phyloP scores from a whole-genome alignment of 768 basidiomycete species.

The Pisolithus orientalis region DNA sequence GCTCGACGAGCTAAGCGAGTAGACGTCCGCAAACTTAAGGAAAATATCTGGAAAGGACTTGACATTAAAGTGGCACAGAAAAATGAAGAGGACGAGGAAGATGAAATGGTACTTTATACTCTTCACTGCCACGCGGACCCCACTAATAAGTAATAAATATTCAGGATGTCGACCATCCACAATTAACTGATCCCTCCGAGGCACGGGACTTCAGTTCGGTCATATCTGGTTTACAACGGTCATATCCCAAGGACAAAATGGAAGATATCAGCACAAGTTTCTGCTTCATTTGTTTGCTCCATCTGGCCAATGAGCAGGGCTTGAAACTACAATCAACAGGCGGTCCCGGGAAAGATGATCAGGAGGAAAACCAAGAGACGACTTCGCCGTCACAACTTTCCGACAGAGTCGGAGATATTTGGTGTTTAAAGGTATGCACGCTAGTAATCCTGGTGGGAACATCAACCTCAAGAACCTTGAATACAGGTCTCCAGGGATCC shows the following conservation, averaged over 20 bases:
- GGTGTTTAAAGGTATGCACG: conserved; percentile 70
- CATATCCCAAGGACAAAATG: conserved; percentile 92
- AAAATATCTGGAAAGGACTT: conserved; percentile 94
- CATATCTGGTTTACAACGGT: conserved; percentile 70
- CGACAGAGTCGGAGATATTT: conserved; percentile 61
- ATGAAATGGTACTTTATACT: conserved; percentile 47
- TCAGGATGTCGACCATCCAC: conserved; percentile 50
- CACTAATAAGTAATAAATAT: background rate
- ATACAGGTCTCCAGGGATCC: conserved; percentile 42
- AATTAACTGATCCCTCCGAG: conserved; percentile 58
- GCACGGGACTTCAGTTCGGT: conserved; percentile 72
- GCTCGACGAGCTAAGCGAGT: conserved; percentile 94
- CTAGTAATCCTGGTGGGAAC: conserved; percentile 1
- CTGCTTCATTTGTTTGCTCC: conserved; percentile 97
- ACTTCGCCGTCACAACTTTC: conserved; percentile 29
- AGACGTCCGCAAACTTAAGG: conserved; percentile 93
- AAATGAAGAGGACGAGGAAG: conserved; percentile 33
- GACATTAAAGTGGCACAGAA: conserved; percentile 57
- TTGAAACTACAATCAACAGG: conserved; percentile 63
- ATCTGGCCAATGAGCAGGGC: conserved; percentile 95
- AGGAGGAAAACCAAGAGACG: conserved; percentile 28
- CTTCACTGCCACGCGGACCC: background rate
- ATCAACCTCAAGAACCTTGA: background rate
- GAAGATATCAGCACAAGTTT: conserved; percentile 98
- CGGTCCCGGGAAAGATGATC: conserved; percentile 30